These are phyloP conservation scores for Acorus calamus DNA, from an alignment of 106 monocot species.

Conservation along the genomic window DNA sequence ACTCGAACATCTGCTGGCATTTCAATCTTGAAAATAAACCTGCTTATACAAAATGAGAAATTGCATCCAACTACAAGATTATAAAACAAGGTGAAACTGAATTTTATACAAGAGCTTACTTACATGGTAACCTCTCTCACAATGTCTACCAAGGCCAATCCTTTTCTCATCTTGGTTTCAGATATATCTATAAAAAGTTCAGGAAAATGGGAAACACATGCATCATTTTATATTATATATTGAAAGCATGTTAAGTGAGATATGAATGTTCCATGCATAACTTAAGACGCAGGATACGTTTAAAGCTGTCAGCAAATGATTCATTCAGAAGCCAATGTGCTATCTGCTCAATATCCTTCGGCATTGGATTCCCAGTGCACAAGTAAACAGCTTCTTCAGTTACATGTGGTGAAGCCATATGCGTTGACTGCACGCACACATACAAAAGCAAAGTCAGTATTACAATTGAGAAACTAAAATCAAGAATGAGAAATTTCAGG, in stretches of 20 bases:
- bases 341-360: constrained; percentile 96
- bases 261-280: too few species aligned
- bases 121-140: constrained; percentile 92
- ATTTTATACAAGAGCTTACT: constrained; percentile 3
- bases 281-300: constrained; percentile 38
- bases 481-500: too few species aligned
- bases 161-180: constrained; percentile 86
- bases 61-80: neutral
- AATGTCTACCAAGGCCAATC: constrained; percentile 92
- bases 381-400: constrained; percentile 94
- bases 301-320: constrained; percentile 65
- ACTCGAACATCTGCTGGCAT: constrained; percentile 84
- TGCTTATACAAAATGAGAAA: constrained; percentile 18
- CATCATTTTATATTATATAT: neutral
- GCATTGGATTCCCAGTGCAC: constrained; percentile 98
- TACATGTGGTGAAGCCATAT: constrained; percentile 85
- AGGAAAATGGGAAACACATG: constrained; percentile 3
- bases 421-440: constrained; percentile 72
- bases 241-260: too few species aligned
- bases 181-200: constrained; percentile 56
- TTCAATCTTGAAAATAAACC: constrained; percentile 95
- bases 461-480: too few species aligned
- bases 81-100: neutral
- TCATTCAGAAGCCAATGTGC: constrained; percentile 92
- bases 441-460: too few species aligned